Conservation (phyloP, 176 grass and related monocot genomes). For the Zizania latifolia region DNA sequence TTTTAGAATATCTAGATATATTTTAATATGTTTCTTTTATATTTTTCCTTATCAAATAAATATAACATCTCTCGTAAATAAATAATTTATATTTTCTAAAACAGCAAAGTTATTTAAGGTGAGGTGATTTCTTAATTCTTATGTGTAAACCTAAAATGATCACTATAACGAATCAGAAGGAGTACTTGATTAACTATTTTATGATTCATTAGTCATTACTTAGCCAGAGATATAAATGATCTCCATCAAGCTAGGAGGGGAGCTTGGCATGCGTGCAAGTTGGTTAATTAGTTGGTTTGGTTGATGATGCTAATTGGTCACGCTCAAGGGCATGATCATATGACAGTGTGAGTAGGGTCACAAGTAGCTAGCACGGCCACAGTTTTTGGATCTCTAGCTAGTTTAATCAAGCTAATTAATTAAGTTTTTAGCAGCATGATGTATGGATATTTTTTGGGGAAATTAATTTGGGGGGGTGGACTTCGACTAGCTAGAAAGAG, state of each 20-base stretch:
- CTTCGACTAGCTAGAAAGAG: conserved; percentile 11
- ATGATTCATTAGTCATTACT: not conserved
- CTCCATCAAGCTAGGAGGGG: conserved; percentile 5
- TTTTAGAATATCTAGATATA: too few relatives aligned
- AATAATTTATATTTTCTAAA: too few relatives aligned
- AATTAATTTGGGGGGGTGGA: not conserved
- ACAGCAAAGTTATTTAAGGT: too few relatives aligned
- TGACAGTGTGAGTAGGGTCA: not conserved
- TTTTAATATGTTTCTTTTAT: too few relatives aligned
- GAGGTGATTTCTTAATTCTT: too few relatives aligned
- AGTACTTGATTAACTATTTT: too few relatives aligned
- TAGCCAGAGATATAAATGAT: not conserved
- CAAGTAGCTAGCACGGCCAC: not conserved
- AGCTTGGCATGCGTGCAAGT: not conserved
- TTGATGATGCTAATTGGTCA: conserved; percentile 22
- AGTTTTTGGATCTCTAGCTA: conserved; percentile 18
- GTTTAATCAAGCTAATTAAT: not conserved
- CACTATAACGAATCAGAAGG: too few relatives aligned
- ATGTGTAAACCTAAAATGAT: too few relatives aligned
- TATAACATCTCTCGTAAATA: too few relatives aligned
- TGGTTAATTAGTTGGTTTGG: conserved; percentile 10
- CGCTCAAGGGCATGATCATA: conserved; percentile 12
- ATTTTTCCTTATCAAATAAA: too few relatives aligned
- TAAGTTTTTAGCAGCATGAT: not conserved
- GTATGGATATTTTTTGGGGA: not conserved